These are phyloP conservation scores for Gonium pectorale DNA, from an alignment of 139 green algal species.

Conservation along the genomic window DNA sequence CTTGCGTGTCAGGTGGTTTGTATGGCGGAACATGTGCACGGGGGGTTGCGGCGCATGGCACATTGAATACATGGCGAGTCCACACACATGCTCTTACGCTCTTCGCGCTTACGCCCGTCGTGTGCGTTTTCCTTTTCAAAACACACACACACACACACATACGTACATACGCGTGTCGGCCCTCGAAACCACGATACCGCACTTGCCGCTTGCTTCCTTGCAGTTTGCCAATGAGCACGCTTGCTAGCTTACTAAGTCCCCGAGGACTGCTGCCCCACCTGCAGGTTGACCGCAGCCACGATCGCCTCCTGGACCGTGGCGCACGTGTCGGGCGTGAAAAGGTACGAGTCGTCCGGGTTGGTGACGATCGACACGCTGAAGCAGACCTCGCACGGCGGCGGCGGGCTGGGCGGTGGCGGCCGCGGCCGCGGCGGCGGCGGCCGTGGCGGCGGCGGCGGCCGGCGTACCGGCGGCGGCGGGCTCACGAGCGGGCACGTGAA, in stretches of 20 bases:
- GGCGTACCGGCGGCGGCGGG: neutral
- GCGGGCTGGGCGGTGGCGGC: neutral
- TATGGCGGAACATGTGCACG: too few species aligned
- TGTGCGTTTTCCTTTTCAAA: too few species aligned
- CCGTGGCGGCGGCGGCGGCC: neutral
- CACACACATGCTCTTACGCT: too few species aligned
- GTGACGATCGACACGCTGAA: neutral
- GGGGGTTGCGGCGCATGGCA: too few species aligned
- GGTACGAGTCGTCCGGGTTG: neutral
- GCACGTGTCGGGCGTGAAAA: neutral
- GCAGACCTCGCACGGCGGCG: neutral
- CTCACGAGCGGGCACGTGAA: too few species aligned
- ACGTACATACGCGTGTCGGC: neutral
- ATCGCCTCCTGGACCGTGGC: neutral
- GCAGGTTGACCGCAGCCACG: neutral
- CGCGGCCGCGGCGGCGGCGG: neutral
- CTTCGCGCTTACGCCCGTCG: too few species aligned
- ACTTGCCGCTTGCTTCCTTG: too few species aligned
- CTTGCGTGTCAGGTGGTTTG: neutral
- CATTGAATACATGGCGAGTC: too few species aligned
- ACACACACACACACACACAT: neutral
- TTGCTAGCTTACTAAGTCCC: too few species aligned
- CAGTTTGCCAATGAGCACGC: too few species aligned
- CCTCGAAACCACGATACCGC: too few species aligned
- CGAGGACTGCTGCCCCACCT: neutral